Evolutionary conservation across 371 early-diverging fungal species (phyloP).

Genomic region (Mortierella sp.): DNA sequence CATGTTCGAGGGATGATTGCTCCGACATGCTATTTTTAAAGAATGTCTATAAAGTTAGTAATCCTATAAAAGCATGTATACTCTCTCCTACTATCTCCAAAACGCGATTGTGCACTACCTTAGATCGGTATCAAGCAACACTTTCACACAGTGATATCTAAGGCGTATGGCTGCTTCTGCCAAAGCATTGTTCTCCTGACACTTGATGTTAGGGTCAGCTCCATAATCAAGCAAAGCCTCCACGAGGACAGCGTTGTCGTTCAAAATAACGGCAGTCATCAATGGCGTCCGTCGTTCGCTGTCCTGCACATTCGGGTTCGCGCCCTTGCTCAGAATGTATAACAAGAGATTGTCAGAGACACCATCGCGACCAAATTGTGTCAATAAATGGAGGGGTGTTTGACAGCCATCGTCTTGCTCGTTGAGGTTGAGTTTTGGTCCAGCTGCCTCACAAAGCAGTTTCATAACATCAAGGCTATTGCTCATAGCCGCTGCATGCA

Average conservation of each 20-base stretch:
- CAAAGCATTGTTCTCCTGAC: constrained; percentile 49
- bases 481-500: constrained; percentile 52
- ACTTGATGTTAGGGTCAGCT: constrained; percentile 43
- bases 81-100: not conserved
- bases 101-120: constrained; percentile 17
- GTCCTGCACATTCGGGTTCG: constrained; percentile 45
- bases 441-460: constrained; percentile 38
- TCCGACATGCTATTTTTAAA: constrained; percentile 38
- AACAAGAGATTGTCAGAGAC: constrained; percentile 16
- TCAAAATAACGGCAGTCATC: constrained; percentile 44
- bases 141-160: constrained; percentile 50
- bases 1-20: constrained; percentile 35
- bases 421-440: constrained; percentile 26
- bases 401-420: constrained; percentile 48
- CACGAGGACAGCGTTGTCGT: constrained; percentile 40
- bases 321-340: constrained; percentile 42
- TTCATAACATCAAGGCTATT: constrained; percentile 43
- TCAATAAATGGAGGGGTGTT: constrained; percentile 45
- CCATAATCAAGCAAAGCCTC: constrained; percentile 52
- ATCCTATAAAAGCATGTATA: not conserved
- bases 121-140: constrained; percentile 45
- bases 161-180: constrained; percentile 50
- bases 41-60: not conserved
- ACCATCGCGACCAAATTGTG: constrained; percentile 35
- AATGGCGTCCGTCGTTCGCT: constrained; percentile 47